Evolutionary conservation across 345 rosid species (phyloP).

Genomic region (Lumnitzera littorea): DNA sequence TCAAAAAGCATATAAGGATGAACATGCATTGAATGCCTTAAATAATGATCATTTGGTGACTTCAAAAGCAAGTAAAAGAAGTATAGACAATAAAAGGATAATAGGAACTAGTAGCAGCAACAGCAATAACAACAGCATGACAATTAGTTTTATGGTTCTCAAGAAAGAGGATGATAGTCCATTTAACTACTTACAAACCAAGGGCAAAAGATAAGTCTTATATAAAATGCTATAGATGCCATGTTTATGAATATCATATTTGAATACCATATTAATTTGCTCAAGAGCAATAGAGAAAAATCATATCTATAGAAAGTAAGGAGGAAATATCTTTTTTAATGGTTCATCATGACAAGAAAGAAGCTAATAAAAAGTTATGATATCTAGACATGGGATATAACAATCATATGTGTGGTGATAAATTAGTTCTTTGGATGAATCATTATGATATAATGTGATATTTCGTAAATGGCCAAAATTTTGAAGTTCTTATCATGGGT

Average conservation of each 20-base stretch:
- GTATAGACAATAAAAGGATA: too few relatives aligned
- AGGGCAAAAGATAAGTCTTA: neutral
- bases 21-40: neutral
- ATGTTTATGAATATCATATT: slow-evolving; percentile 6
- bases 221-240: neutral
- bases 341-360: neutral
- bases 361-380: neutral
- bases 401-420: slow-evolving; percentile 11
- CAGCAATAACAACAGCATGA: neutral
- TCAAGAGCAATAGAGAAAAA: neutral
- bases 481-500: neutral
- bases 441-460: neutral
- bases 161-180: neutral
- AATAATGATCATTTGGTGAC: neutral
- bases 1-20: neutral
- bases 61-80: too few relatives aligned
- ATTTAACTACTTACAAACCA: neutral
- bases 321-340: slow-evolving; percentile 3
- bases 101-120: neutral
- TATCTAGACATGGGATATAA: neutral
- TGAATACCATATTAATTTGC: neutral
- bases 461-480: neutral
- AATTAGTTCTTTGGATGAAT: neutral
- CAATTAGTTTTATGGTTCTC: neutral
- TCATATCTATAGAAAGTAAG: neutral